A percentile compares a stretch with the other conserved stretches of the same genome.
Conservation (phyloP, 2,329 filamentous ascomycete genomes). For the Sporothrix luriei region DNA sequence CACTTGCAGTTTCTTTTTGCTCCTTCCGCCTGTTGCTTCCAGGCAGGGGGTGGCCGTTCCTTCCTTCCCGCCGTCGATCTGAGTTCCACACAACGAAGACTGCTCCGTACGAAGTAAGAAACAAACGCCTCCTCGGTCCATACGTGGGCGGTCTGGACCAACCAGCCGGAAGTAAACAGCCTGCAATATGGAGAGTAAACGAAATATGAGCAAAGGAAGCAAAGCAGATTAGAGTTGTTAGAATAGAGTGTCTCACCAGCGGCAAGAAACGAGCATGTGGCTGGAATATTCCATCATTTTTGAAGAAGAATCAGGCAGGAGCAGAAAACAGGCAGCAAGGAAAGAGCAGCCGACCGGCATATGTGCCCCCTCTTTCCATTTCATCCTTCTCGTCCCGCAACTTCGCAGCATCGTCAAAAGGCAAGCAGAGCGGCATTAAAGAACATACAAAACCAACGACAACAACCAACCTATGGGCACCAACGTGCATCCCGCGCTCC, state of each 20-base stretch:
- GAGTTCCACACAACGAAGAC: background rate
- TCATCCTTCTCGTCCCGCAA: background rate
- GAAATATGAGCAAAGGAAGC: background rate
- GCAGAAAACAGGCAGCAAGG: constrained; percentile 5
- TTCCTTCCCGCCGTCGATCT: background rate
- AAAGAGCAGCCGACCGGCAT: background rate
- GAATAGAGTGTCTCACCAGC: constrained; percentile 21
- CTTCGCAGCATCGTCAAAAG: background rate
- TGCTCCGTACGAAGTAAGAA: too few species aligned
- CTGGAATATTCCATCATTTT: background rate
- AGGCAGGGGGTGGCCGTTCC: background rate
- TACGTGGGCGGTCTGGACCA: background rate
- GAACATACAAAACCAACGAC: background rate
- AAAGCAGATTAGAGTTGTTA: background rate
- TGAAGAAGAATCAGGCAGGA: background rate
- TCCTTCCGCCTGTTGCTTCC: background rate
- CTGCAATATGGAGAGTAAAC: background rate
- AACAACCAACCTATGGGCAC: background rate
- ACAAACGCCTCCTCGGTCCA: background rate
- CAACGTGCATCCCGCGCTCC: background rate
- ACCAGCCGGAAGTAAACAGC: constrained; percentile 13
- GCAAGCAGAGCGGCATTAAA: too few species aligned
- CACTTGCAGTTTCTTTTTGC: constrained; percentile 5
- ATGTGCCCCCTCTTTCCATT: background rate
- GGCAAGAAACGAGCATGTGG: background rate